Base-by-base conservation (phyloP, 1,139 yeast species). In the Pichia sp. region DNA sequence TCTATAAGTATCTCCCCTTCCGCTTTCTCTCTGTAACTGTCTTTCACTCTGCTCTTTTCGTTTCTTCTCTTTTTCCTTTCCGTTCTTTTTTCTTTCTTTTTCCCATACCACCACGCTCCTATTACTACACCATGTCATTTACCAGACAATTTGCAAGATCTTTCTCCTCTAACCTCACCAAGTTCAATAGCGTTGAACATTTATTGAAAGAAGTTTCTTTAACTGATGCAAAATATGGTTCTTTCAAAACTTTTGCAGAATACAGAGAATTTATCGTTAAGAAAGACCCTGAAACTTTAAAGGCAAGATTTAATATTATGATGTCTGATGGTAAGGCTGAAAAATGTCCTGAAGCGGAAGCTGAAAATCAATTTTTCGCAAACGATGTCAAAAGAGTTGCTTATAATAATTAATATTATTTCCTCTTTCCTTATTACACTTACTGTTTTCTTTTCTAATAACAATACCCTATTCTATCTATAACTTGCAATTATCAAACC, bases 221-320 rank as follows among this genome's bases (percentile, higher is more conserved):
- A 1, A 9, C 33, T 6, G 9, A 30, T 13, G 21, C 35, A 4
- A 22, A 23, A 4, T 28, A 28, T 11, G 57, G 58, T 38, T 62
- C 74, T 3, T 74, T 69, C 64, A 65, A 73, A 50, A 62, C 75
- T 3, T 75, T 75, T 59, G 78, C 78, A 28, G 79, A 75, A 54
- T 75, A 75, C 64, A 62, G 80, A 53, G 64, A 73, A 54, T 69
- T 69, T 51, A 74, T 66, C 19, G 63, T 66, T 40, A 69, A 73
- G 59, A 74, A 69, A 47, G 70, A 74, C 42, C 80, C 80, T 13
- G 67, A 74, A 53, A 62, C 66, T 13, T 37, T 58, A 41, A 54
- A 55, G 41, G 53, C 59, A 4, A 53, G 60, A 47, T 50, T 54
- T 41, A 50, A 39, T 6, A 50, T 50, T 30, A 36, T 50, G 43